phyloP scores from a whole-genome alignment of 2,329 filamentous ascomycete species.

The Lasiodiplodia theobromae region DNA sequence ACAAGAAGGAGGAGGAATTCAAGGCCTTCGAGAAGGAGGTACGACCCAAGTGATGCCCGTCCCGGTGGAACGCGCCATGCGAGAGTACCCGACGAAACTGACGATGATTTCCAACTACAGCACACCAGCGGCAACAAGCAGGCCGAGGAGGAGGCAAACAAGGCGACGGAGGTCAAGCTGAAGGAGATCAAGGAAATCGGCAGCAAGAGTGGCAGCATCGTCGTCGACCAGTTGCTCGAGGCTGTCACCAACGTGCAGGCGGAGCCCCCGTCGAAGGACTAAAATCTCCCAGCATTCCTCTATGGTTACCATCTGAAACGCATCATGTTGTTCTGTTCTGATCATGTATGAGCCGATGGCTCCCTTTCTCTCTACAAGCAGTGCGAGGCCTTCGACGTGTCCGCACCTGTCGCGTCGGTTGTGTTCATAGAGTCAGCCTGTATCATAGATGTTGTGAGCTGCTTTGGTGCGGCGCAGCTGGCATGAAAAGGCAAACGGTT shows the following conservation, averaged over 20 bases:
- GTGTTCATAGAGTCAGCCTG: conserved; percentile 28
- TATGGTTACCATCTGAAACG: conserved; percentile 26
- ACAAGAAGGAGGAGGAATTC: conserved; percentile 91
- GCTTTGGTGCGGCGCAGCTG: conserved; percentile 10
- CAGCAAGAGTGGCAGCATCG: conserved; percentile 77
- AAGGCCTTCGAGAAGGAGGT: conserved; percentile 90
- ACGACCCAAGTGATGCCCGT: conserved; percentile 33
- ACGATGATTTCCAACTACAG: conserved; percentile 57
- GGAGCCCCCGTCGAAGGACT: conserved; percentile 57
- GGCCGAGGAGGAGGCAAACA: conserved; percentile 74
- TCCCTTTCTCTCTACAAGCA: background rate
- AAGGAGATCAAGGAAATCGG: conserved; percentile 82
- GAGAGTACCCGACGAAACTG: background rate
- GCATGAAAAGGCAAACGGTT: conserved; percentile 16
- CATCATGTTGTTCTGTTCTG: conserved; percentile 24
- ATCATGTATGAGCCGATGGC: conserved; percentile 17
- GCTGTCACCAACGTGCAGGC: conserved; percentile 88
- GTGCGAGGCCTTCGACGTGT: background rate
- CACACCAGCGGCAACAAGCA: conserved; percentile 89
- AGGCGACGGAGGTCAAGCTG: conserved; percentile 82
- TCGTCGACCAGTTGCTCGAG: conserved; percentile 81
- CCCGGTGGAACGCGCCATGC: background rate
- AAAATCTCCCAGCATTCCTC: conserved; percentile 5
- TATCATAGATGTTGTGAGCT: conserved; percentile 26
- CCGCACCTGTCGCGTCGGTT: conserved; percentile 7